phyloP scores from a whole-genome alignment of 345 rosid genomes.

The Aegle marmelos region DNA sequence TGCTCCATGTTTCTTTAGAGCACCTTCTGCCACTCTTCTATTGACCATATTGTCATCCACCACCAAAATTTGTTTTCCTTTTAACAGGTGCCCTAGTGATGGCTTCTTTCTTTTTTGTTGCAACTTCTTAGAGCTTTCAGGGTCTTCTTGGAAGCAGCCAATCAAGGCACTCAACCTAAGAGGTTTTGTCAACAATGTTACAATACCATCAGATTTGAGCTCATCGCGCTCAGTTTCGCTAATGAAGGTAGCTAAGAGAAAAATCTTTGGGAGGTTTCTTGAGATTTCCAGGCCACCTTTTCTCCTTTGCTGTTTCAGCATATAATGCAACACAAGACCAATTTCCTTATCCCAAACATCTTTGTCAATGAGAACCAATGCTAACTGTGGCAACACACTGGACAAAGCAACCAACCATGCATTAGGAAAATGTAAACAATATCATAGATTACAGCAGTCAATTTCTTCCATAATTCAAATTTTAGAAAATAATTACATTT shows the following conservation, averaged over 20 bases:
- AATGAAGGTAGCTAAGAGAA: constrained; percentile 50
- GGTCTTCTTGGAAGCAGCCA: constrained; percentile 70
- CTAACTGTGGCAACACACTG: constrained; percentile 38
- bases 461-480: neutral
- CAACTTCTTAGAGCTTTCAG: constrained; percentile 55
- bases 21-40: constrained; percentile 92
- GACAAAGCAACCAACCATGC: constrained; percentile 9
- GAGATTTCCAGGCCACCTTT: constrained; percentile 26
- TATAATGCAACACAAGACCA: constrained; percentile 26
- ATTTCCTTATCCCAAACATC: constrained; percentile 67
- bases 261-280: constrained; percentile 39
- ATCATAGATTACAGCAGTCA: neutral
- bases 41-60: constrained; percentile 91
- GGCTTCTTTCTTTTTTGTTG: constrained; percentile 41
- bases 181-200: constrained; percentile 63
- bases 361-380: constrained; percentile 67
- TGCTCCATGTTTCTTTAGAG: constrained; percentile 75
- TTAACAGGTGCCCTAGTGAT: constrained; percentile 50
- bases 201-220: constrained; percentile 50
- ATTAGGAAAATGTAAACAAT: constrained; percentile 10
- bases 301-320: constrained; percentile 28
- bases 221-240: constrained; percentile 38
- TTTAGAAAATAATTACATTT: neutral
- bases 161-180: constrained; percentile 62
- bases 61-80: constrained; percentile 67